A percentile compares a stretch with the other conserved stretches of the same genome.
These are phyloP conservation scores for Ceratobasidium sp. DNA, from an alignment of 1,284 basidiomycete species.

Conservation along the genomic window DNA sequence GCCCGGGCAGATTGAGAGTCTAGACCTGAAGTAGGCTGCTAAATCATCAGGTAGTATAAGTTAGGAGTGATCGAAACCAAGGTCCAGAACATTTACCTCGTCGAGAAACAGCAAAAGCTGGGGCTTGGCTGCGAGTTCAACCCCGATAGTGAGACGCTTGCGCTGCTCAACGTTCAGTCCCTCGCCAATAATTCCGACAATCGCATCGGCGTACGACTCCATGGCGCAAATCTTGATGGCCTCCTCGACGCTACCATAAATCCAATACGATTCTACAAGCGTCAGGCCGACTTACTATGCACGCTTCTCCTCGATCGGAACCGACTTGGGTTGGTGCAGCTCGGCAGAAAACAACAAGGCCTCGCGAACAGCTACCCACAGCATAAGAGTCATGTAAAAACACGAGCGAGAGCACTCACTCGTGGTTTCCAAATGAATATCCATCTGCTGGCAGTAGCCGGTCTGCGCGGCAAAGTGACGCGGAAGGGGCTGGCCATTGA, in stretches of 20 bases:
- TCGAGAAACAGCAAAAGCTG: conserved; percentile 84
- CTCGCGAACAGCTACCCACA: conserved; percentile 81
- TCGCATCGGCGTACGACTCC: conserved; percentile 73
- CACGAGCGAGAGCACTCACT: conserved; percentile 52
- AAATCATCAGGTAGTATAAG: not conserved
- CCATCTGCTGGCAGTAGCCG: conserved; percentile 86
- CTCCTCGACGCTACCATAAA: conserved; percentile 79
- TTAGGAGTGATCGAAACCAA: not conserved
- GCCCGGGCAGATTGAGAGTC: conserved; percentile 92
- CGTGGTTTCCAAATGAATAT: conserved; percentile 75
- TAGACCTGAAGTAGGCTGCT: conserved; percentile 81
- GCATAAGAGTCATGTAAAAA: too few relatives aligned
- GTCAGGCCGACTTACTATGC: conserved; percentile 69
- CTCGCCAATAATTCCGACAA: conserved; percentile 76
- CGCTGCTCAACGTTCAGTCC: conserved; percentile 72
- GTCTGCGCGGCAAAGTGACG: conserved; percentile 79
- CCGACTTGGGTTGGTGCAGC: conserved; percentile 77
- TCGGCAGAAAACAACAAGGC: conserved; percentile 84
- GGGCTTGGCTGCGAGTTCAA: conserved; percentile 83
- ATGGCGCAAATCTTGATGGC: conserved; percentile 84
- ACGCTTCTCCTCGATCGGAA: conserved; percentile 78
- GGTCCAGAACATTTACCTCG: conserved; percentile 63
- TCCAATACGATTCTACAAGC: not conserved
- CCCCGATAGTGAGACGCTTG: conserved; percentile 84
- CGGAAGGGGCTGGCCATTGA: conserved; percentile 79